Percentiles rank a stretch among this genome's conserved stretches.
These are phyloP conservation scores for Perilla frutescens DNA, from an alignment of 257 asterid genomes.

Conservation along the genomic window DNA sequence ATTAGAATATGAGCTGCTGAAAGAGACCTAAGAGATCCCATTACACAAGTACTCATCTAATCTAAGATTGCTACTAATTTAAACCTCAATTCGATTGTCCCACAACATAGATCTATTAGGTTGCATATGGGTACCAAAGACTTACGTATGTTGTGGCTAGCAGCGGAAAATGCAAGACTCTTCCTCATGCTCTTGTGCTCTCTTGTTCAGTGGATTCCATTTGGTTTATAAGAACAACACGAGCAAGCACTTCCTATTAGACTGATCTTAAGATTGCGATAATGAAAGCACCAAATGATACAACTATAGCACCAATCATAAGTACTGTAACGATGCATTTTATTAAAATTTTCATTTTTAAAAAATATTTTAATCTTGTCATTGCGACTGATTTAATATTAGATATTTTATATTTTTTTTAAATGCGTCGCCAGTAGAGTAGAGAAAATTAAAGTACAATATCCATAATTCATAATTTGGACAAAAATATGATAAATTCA, in stretches of 20 bases:
- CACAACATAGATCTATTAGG: slow-evolving; percentile 34
- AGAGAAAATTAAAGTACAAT: too few species aligned
- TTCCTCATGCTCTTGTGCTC: slow-evolving; percentile 51
- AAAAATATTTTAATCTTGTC: too few species aligned
- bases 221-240: slow-evolving; percentile 37
- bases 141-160: slow-evolving; percentile 50
- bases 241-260: background rate
- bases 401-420: too few species aligned
- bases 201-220: slow-evolving; percentile 48
- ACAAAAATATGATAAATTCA: too few species aligned
- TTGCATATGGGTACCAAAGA: slow-evolving; percentile 43
- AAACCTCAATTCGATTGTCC: slow-evolving; percentile 18
- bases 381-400: too few species aligned
- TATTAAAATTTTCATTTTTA: too few species aligned
- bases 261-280: slow-evolving; percentile 27
- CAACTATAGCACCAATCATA: slow-evolving; percentile 21
- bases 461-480: too few species aligned
- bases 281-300: slow-evolving; percentile 33
- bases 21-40: background rate
- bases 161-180: slow-evolving; percentile 46
- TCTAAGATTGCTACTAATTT: background rate
- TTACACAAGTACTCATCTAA: background rate
- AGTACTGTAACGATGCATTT: background rate
- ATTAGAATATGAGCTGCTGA: too few species aligned
- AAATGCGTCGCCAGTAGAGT: too few species aligned